Conservation (phyloP, 768 basidiomycete genomes). For the Kwoniella dendrophila region DNA sequence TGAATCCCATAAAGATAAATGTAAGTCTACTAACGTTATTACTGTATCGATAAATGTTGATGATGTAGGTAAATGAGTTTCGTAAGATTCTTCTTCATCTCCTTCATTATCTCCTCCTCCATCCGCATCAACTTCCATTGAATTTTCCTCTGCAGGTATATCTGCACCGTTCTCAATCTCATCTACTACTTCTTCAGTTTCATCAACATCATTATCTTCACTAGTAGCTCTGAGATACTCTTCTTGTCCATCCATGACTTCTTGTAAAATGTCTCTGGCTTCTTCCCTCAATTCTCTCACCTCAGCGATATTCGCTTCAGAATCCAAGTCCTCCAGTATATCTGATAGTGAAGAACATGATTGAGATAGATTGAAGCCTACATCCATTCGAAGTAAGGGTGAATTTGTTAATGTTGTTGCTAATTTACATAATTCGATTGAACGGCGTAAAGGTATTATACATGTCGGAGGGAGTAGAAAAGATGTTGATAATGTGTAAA, state of each 20-base stretch:
- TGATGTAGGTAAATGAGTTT: constrained; percentile 45
- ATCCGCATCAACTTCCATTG: constrained; percentile 22
- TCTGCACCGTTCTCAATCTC: constrained; percentile 30
- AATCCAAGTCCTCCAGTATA: constrained; percentile 43
- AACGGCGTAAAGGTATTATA: constrained; percentile 26
- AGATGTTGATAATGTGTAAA: constrained; percentile 46
- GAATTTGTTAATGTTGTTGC: constrained; percentile 40
- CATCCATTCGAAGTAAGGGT: constrained; percentile 46
- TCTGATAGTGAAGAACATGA: constrained; percentile 45
- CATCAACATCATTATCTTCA: constrained; percentile 36
- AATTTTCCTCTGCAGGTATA: constrained; percentile 6
- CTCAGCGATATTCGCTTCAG: constrained; percentile 9
- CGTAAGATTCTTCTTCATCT: constrained; percentile 33
- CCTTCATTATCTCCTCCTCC: constrained; percentile 15
- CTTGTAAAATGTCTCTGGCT: constrained; percentile 37
- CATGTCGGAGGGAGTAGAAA: constrained; percentile 49
- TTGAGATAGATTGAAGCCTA: constrained; percentile 50
- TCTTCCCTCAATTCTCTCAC: constrained; percentile 37
- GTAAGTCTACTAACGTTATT: constrained; percentile 31
- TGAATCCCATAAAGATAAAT: constrained; percentile 44
- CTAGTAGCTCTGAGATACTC: constrained; percentile 34
- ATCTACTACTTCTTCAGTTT: constrained; percentile 22
- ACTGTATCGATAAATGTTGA: constrained; percentile 46
- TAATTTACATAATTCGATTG: constrained; percentile 42
- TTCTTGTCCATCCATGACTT: constrained; percentile 48